phyloP scores from a whole-genome alignment of 2,329 filamentous ascomycete species.

The Aspergillus aculeatus region DNA sequence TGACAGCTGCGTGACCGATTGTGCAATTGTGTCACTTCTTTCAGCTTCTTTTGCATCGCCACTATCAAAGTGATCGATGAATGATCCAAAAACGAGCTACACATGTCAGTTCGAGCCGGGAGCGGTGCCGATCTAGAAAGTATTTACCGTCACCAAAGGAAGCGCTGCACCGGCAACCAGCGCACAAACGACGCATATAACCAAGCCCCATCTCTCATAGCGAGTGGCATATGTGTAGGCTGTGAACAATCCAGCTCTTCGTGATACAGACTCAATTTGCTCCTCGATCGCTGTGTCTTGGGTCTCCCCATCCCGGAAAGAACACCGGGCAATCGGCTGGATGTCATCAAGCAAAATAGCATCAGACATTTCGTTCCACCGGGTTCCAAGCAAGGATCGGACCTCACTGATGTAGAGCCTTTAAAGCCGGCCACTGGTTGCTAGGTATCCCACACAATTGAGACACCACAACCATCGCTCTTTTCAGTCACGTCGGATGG shows the following conservation, averaged over 20 bases:
- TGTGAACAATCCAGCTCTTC: slow-evolving; percentile 2
- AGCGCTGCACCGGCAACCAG: slow-evolving; percentile 9
- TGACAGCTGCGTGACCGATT: not conserved
- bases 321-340: not conserved
- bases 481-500: too few species aligned
- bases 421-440: too few species aligned
- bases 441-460: too few species aligned
- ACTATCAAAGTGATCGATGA: slow-evolving; percentile 2
- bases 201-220: not conserved
- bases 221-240: slow-evolving; percentile 1
- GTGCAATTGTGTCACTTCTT: not conserved
- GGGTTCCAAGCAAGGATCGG: too few species aligned
- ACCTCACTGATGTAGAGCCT: too few species aligned
- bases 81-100: not conserved
- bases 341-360: slow-evolving; percentile 2
- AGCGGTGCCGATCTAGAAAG: too few species aligned
- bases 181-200: slow-evolving; percentile 2
- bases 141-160: slow-evolving; percentile 6
- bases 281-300: too few species aligned
- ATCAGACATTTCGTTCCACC: not conserved
- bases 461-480: too few species aligned
- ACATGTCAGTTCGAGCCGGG: too few species aligned
- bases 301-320: too few species aligned
- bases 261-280: not conserved
- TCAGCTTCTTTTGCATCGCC: not conserved